Evolutionary conservation across 2,329 filamentous ascomycete species (phyloP).

Genomic region (Cytospora schulzeri): DNA sequence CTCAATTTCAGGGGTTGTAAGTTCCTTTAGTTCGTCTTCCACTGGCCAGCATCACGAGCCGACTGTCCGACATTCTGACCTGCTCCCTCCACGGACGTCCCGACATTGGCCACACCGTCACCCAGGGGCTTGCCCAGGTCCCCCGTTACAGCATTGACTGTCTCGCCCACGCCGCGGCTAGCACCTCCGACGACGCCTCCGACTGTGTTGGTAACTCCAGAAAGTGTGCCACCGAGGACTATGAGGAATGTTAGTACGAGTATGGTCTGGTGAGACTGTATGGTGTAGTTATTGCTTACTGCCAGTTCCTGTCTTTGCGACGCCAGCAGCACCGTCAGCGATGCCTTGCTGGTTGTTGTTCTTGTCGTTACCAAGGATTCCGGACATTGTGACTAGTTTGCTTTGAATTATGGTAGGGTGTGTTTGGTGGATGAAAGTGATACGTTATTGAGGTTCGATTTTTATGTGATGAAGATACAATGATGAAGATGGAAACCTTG

Average conservation of each 20-base stretch:
- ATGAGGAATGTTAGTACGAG: background rate
- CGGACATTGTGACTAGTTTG: slow-evolving; percentile 18
- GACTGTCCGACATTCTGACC: slow-evolving; percentile 22
- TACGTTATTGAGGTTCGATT: background rate
- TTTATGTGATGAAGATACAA: too few species aligned
- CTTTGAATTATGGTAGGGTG: background rate
- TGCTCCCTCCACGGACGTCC: slow-evolving; percentile 20
- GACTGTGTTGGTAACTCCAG: slow-evolving; percentile 24
- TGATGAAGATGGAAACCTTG: background rate
- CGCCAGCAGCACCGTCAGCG: slow-evolving; percentile 21
- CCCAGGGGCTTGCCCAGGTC: slow-evolving; percentile 24
- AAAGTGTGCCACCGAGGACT: slow-evolving; percentile 24
- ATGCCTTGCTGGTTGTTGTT: slow-evolving; percentile 13
- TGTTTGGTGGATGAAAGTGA: background rate
- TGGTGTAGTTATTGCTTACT: slow-evolving; percentile 5
- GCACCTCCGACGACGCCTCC: slow-evolving; percentile 25
- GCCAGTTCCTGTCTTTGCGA: slow-evolving; percentile 27
- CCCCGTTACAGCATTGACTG: slow-evolving; percentile 20
- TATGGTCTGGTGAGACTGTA: background rate
- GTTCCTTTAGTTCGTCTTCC: slow-evolving; percentile 23
- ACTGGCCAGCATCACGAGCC: slow-evolving; percentile 24
- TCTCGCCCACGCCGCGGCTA: slow-evolving; percentile 23
- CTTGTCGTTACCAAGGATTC: slow-evolving; percentile 24
- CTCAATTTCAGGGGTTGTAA: background rate
- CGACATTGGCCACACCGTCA: slow-evolving; percentile 25